Conservation (phyloP, 345 rosid species). For the Moringa oleifera region DNA sequence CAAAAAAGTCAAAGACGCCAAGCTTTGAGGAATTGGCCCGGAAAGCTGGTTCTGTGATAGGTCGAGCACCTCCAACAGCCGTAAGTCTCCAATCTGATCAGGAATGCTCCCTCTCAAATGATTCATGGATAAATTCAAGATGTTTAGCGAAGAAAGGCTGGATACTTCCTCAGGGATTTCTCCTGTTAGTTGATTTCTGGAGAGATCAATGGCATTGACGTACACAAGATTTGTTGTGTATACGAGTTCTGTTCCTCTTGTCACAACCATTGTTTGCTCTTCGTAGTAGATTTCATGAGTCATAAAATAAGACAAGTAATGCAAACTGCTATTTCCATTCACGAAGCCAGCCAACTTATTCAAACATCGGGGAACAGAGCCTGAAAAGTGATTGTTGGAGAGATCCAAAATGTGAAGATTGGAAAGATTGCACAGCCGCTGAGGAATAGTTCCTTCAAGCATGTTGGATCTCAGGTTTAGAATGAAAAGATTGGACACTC, state of each 20-base stretch:
- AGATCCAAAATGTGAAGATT: slow-evolving; percentile 11
- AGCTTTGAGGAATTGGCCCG: slow-evolving; percentile 16
- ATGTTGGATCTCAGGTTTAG: slow-evolving; percentile 8
- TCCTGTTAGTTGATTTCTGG: slow-evolving; percentile 12
- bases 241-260: slow-evolving; percentile 11
- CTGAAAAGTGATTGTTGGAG: slow-evolving; percentile 12
- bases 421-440: slow-evolving; percentile 14
- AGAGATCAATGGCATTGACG: slow-evolving; percentile 17
- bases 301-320: neutral
- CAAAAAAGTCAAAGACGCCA: slow-evolving; percentile 12
- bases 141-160: neutral
- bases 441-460: slow-evolving; percentile 18
- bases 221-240: slow-evolving; percentile 7
- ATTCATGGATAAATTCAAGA: slow-evolving; percentile 22
- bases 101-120: slow-evolving; percentile 20
- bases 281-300: neutral
- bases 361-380: slow-evolving; percentile 11
- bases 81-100: slow-evolving; percentile 2
- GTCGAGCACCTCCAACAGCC: slow-evolving; percentile 15
- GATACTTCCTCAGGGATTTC: slow-evolving; percentile 15
- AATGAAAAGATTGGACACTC: neutral
- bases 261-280: neutral
- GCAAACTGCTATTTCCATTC: neutral
- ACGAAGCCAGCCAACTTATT: slow-evolving; percentile 3
- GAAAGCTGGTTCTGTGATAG: slow-evolving; percentile 18